Base-by-base conservation (phyloP, 768 basidiomycete genomes). In the Mycena epipterygia region DNA sequence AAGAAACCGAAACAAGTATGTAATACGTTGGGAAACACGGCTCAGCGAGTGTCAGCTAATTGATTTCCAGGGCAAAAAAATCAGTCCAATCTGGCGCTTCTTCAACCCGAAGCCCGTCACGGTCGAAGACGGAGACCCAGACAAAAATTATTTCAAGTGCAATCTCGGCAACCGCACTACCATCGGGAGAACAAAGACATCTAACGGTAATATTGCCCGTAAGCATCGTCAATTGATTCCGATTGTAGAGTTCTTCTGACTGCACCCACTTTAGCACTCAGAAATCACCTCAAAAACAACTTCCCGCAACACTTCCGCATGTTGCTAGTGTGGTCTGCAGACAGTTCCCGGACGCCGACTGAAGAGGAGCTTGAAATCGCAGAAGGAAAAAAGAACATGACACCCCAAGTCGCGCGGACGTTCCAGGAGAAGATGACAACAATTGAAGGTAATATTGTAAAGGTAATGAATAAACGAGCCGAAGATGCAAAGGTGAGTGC, bases 231-330 rank as follows among this genome's bases (percentile, higher is more conserved):
- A 9, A 39, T 56, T 23, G 5, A 27, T 56, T 16, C 7, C n/a
- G n/a, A n/a, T 6, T 13, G 23, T 39, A 2, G 4, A 27, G 2
- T 39, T 13, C 12, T 35, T 23, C 33, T 37, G n/a, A 56, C 23
- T 41, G 23, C 21, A 39, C 7, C 14, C 21, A n/a, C n/a, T 5
- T 32, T 60, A 60, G 59, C 59, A 5, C 59, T 60, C 29, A 44
- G 19, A 35, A 46, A 44, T 17, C 59, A 60, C 17, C 41, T 60
- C 44, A 60, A 60, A 48, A 46, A 30, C 2, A 2, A 33, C 29
- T 60, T 60, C 44, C 42, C 59, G 2, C 29, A 60, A 11, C 59
- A 60, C 44, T 60, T 46, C 46, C 33, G 60, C 21, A 62, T 62
- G 60, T 51, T 62, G 19, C n/a, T 46, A 16, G 59, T 48, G 4